Evolutionary conservation across 352 stramenopile species (phyloP).

Genomic region (Pythium aphanidermatum): DNA sequence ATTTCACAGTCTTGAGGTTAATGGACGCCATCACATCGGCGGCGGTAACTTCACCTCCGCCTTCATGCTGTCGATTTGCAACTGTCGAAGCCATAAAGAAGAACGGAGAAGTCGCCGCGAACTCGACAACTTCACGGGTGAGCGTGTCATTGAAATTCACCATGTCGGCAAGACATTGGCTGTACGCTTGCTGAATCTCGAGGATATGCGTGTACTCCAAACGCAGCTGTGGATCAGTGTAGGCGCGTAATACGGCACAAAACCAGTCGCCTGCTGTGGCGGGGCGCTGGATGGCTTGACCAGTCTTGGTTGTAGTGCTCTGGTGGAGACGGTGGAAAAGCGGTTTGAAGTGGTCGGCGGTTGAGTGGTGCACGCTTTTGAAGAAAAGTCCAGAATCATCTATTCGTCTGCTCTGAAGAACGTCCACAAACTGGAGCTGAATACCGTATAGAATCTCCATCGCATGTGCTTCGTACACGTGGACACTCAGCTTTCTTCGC

Average conservation of each 20-base stretch:
- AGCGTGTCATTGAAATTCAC: constrained; percentile 31
- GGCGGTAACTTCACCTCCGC: too few species aligned
- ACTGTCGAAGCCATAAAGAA: too few species aligned
- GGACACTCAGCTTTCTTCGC: constrained; percentile 26
- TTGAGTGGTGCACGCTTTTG: constrained; percentile 18
- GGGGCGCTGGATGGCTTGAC: too few species aligned
- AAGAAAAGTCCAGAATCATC: background rate
- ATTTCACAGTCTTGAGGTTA: constrained; percentile 26
- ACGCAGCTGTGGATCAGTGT: too few species aligned
- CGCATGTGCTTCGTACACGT: constrained; percentile 36
- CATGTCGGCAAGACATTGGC: constrained; percentile 13
- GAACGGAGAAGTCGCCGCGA: constrained; percentile 40
- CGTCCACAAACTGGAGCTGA: constrained; percentile 30
- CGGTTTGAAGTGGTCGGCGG: background rate
- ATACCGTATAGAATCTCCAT: constrained; percentile 38
- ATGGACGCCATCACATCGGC: background rate
- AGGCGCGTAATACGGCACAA: too few species aligned
- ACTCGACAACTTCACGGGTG: constrained; percentile 37
- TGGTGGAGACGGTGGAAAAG: background rate
- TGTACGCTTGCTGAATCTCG: constrained; percentile 29
- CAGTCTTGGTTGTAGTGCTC: constrained; percentile 4
- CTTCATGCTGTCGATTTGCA: too few species aligned
- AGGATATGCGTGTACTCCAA: too few species aligned
- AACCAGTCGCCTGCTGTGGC: too few species aligned
- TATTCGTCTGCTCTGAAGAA: constrained; percentile 13